Base-by-base conservation (phyloP, 768 basidiomycete species). In the Russula sp. region DNA sequence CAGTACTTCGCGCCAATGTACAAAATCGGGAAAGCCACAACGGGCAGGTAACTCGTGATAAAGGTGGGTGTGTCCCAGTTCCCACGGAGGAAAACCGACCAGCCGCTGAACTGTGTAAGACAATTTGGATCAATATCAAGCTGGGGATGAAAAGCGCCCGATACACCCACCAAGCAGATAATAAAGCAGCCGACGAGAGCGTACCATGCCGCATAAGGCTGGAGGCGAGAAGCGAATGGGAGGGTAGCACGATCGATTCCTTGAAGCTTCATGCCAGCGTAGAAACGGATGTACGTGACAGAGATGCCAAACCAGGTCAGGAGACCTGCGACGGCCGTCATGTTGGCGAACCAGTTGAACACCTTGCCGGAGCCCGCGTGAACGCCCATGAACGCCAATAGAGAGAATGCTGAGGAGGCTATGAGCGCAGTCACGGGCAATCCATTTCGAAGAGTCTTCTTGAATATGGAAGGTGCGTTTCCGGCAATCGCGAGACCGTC, bases 361-460 rank as follows among this genome's bases (percentile, higher is more conserved):
- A 93, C 93, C 34, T 72, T 79, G 42, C 87, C 88, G 4, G 92
- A 83, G 38, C 87, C 84, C 18, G 65, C 73, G 51, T 77, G 82
- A 63, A 89, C 79, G 48, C 83, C 87, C 93, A 96, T 95, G 79
- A 83, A 97, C 4, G 89, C 88, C n/a, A 92, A 81, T 1, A 80
- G 65, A 4, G 85, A 78, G 73, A 95, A 93, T 22, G 76, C 67
- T 3, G 89, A 78, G 70, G 84, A 87, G 71, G 88, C 81, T n/a
- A 83, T 69, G 63, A 98, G 79, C 24, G 90, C 82, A 49, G 84
- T 79, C 62, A 84, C 84, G 3, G 96, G 96, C 26, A 97, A 80
- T 59, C 96, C 96, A 30, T 76, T 80, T 65, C 80, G 81, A 46
- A 85, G 81, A 0, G 90, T 89, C 70, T 75, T 82, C 30, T 82